phyloP scores from a whole-genome alignment of 2,329 filamentous ascomycete species.

The Cordyceps pruinosa region DNA sequence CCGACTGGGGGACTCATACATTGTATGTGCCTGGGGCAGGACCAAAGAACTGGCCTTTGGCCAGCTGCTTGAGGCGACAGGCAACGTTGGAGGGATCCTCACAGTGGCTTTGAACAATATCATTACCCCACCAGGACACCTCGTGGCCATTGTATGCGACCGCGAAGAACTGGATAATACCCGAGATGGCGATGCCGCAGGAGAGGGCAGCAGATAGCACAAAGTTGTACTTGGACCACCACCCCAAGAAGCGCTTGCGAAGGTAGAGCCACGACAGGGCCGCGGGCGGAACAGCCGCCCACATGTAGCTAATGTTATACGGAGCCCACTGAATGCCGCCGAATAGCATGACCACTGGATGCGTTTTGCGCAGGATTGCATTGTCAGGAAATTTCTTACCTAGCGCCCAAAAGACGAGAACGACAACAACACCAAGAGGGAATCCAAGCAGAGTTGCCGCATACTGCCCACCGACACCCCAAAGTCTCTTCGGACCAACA shows the following conservation, averaged over 20 bases:
- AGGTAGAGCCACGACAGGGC: constrained; percentile 42
- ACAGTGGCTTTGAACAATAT: constrained; percentile 26
- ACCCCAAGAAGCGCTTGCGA: constrained; percentile 35
- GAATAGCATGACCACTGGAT: constrained; percentile 35
- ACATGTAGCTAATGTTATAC: constrained; percentile 41
- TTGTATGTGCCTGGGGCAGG: constrained; percentile 16
- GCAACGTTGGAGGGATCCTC: constrained; percentile 27
- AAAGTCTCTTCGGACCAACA: constrained; percentile 42
- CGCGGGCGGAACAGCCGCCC: constrained; percentile 40
- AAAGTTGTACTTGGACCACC: constrained; percentile 42
- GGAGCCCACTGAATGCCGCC: constrained; percentile 34
- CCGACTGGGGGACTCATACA: too few relatives aligned
- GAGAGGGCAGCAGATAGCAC: constrained; percentile 36
- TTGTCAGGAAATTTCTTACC: constrained; percentile 27
- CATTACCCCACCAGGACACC: constrained; percentile 36
- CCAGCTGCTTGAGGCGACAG: constrained; percentile 11
- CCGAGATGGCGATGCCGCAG: constrained; percentile 34
- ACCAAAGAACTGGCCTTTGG: constrained; percentile 22
- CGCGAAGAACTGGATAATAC: constrained; percentile 37
- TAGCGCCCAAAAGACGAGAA: constrained; percentile 30
- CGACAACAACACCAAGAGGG: constrained; percentile 29
- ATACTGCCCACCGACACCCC: constrained; percentile 22
- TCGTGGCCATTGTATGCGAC: constrained; percentile 33
- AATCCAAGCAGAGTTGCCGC: constrained; percentile 36
- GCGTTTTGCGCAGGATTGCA: constrained; percentile 30